A percentile compares a stretch with the other conserved stretches of the same genome.
Conservation (phyloP, 768 basidiomycete genomes). For the Scleroderma citrinum region DNA sequence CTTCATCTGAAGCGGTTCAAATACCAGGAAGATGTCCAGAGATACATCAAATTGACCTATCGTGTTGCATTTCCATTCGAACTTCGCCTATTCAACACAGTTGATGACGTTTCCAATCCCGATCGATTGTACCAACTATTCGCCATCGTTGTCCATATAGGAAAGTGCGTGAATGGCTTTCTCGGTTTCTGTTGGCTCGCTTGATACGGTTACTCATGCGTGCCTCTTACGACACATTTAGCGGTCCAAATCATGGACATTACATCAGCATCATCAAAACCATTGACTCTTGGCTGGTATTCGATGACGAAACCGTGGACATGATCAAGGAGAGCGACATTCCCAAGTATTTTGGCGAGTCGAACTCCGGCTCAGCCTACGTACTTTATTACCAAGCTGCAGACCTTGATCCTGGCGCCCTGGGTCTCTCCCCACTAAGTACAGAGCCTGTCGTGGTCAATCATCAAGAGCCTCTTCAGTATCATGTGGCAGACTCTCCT, state of each 20-base stretch:
- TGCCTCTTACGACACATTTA: slow-evolving; percentile 28
- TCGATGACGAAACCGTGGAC: slow-evolving; percentile 93
- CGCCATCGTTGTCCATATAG: slow-evolving; percentile 98
- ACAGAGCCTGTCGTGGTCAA: slow-evolving; percentile 17
- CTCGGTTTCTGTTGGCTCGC: slow-evolving; percentile 2
- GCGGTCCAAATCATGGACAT: slow-evolving; percentile 98
- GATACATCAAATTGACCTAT: slow-evolving; percentile 93
- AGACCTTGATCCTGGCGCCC: slow-evolving; percentile 68
- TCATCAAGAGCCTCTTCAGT: slow-evolving; percentile 9
- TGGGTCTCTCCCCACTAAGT: slow-evolving; percentile 53
- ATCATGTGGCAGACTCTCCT: slow-evolving; percentile 22
- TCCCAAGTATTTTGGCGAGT: slow-evolving; percentile 91
- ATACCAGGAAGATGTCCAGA: slow-evolving; percentile 87
- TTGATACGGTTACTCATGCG: slow-evolving; percentile 12
- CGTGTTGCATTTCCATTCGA: slow-evolving; percentile 96
- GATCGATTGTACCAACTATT: slow-evolving; percentile 93
- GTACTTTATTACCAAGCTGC: slow-evolving; percentile 95
- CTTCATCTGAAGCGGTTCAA: slow-evolving; percentile 98
- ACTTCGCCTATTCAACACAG: slow-evolving; percentile 93
- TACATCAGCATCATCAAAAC: slow-evolving; percentile 94
- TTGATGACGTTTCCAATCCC: slow-evolving; percentile 87
- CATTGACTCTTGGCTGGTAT: slow-evolving; percentile 79
- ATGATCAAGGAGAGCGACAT: slow-evolving; percentile 87
- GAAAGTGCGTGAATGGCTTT: slow-evolving; percentile 64
- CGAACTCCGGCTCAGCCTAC: slow-evolving; percentile 82